Conservation (phyloP, 192 early-diverging fungal genomes). For the Dissophora globulifera region DNA sequence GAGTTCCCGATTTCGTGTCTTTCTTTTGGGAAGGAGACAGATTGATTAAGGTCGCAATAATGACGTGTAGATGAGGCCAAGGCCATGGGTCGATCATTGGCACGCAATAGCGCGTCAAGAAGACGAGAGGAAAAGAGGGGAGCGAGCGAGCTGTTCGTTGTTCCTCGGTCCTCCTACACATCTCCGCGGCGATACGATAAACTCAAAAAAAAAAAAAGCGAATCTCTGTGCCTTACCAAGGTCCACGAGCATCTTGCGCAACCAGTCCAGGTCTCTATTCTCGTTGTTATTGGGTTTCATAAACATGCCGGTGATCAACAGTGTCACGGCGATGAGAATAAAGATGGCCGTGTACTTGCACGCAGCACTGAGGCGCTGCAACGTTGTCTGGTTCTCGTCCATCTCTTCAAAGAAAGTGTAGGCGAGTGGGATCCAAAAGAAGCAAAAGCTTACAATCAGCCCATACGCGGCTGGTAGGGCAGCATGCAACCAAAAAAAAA, state of each 20-base stretch:
- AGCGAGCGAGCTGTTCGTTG: no score
- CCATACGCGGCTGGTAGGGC: conserved; percentile 56
- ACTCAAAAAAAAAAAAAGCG: neutral
- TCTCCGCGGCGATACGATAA: neutral
- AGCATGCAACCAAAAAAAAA: neutral
- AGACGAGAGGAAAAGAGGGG: no score
- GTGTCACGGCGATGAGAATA: conserved; percentile 55
- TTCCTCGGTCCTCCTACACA: no score
- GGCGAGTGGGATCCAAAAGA: conserved; percentile 66
- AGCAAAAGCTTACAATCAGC: conserved; percentile 58
- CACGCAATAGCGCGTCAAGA: no score
- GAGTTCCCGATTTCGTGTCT: neutral
- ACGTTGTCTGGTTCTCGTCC: conserved; percentile 54
- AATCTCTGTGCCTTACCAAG: conserved; percentile 54
- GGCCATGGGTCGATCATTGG: no score
- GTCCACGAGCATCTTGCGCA: conserved; percentile 55
- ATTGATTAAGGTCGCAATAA: no score
- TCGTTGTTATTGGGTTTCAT: conserved; percentile 49
- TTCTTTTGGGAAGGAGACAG: no score
- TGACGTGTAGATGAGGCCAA: conserved; percentile 21
- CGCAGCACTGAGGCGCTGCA: conserved; percentile 54
- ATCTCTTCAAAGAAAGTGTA: conserved; percentile 73
- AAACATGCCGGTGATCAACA: conserved; percentile 64
- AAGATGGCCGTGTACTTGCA: conserved; percentile 69
- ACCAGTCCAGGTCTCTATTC: conserved; percentile 63